Evolutionary conservation across 2,329 filamentous ascomycete genomes (phyloP).

Genomic region (Penicillium capsulatum): DNA sequence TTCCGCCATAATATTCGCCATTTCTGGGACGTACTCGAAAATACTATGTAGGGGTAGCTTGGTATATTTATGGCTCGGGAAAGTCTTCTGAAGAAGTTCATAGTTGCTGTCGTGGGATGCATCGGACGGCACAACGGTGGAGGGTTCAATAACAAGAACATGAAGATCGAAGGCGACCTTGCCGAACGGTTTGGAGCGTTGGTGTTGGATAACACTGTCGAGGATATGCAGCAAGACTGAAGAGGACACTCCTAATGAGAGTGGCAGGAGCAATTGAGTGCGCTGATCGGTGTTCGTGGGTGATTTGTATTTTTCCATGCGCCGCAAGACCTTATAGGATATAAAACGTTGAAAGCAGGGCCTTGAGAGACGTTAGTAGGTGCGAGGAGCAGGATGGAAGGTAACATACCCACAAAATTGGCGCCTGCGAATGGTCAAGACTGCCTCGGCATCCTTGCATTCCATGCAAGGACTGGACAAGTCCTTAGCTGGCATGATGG

Average conservation of each 20-base stretch:
- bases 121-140: slow-evolving; percentile 24
- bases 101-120: slow-evolving; percentile 32
- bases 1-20: slow-evolving; percentile 31
- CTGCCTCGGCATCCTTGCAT: slow-evolving; percentile 51
- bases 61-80: slow-evolving; percentile 63
- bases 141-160: slow-evolving; percentile 42
- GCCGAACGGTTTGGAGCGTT: slow-evolving; percentile 51
- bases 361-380: slow-evolving; percentile 40
- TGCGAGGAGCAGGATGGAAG: slow-evolving; percentile 3
- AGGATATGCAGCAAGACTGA: slow-evolving; percentile 72
- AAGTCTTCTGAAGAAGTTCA: slow-evolving; percentile 52
- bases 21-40: slow-evolving; percentile 43
- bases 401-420: slow-evolving; percentile 55
- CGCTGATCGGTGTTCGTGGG: slow-evolving; percentile 36
- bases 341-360: slow-evolving; percentile 76
- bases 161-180: slow-evolving; percentile 63
- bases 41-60: slow-evolving; percentile 61
- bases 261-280: slow-evolving; percentile 65
- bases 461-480: slow-evolving; percentile 49
- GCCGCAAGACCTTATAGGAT: slow-evolving; percentile 72
- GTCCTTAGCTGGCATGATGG: slow-evolving; percentile 30
- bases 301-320: slow-evolving; percentile 59
- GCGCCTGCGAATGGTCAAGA: slow-evolving; percentile 55
- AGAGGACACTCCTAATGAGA: slow-evolving; percentile 82
- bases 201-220: slow-evolving; percentile 60